These are phyloP conservation scores for Omphalotus olearius DNA, from an alignment of 1,284 basidiomycete species.

Conservation along the genomic window DNA sequence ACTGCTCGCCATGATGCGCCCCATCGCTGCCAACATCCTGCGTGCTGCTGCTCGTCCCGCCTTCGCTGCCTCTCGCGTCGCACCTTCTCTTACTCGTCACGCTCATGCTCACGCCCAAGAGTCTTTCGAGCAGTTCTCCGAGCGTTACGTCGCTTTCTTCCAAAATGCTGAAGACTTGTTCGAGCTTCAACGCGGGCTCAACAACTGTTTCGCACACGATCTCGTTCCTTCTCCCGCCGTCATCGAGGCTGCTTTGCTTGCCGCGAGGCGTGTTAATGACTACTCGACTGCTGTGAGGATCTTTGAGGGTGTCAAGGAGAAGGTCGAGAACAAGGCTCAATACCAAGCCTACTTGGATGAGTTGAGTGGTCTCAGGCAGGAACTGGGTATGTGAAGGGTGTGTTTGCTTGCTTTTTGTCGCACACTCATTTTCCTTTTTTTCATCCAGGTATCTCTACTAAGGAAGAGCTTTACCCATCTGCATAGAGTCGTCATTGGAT, in stretches of 20 bases:
- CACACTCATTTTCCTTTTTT: not conserved
- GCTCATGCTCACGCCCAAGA: slow-evolving; percentile 74
- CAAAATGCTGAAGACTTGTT: slow-evolving; percentile 91
- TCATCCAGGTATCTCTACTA: slow-evolving; percentile 33
- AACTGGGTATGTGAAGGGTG: slow-evolving; percentile 69
- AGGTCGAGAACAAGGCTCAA: slow-evolving; percentile 93
- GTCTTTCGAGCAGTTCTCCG: slow-evolving; percentile 91
- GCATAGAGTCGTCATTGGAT: slow-evolving; percentile 1
- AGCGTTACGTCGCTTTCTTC: slow-evolving; percentile 94
- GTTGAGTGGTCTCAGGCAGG: slow-evolving; percentile 80
- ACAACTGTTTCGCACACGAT: slow-evolving; percentile 99
- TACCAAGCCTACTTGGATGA: slow-evolving; percentile 90
- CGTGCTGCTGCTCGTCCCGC: slow-evolving; percentile 13
- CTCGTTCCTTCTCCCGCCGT: slow-evolving; percentile 90
- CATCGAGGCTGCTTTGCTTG: slow-evolving; percentile 86
- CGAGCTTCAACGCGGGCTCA: slow-evolving; percentile 95
- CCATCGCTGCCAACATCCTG: slow-evolving; percentile 9
- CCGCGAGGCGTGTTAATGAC: slow-evolving; percentile 92
- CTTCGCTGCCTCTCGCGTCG: slow-evolving; percentile 1
- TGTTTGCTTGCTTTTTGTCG: not conserved
- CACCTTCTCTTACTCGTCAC: slow-evolving; percentile 42
- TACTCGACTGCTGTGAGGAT: slow-evolving; percentile 95
- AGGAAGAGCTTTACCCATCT: slow-evolving; percentile 39
- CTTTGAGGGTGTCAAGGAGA: slow-evolving; percentile 90
- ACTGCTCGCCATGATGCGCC: slow-evolving; percentile 12